These are phyloP conservation scores for Crepidotus variabilis DNA, from an alignment of 768 basidiomycete genomes.

Conservation along the genomic window DNA sequence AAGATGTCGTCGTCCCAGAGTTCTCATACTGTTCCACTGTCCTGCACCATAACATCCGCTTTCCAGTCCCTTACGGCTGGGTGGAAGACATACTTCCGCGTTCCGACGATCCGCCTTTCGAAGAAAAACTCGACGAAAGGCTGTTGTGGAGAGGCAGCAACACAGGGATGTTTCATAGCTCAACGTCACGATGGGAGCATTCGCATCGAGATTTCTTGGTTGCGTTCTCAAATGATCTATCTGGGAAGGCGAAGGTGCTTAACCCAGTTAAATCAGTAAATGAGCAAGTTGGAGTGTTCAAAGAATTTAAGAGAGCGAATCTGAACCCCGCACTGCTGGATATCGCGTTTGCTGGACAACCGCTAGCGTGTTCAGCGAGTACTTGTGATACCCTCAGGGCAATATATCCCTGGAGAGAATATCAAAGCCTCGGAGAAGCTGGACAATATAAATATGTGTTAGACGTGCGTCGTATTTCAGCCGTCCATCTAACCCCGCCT, in stretches of 20 bases:
- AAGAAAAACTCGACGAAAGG: slow-evolving; percentile 56
- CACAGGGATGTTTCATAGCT: slow-evolving; percentile 54
- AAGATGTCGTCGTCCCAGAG: slow-evolving; percentile 39
- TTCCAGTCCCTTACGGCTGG: slow-evolving; percentile 46
- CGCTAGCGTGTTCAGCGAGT: slow-evolving; percentile 36
- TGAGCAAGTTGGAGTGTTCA: slow-evolving; percentile 31
- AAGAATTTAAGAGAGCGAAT: slow-evolving; percentile 28
- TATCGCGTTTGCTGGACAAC: slow-evolving; percentile 48
- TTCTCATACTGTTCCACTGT: slow-evolving; percentile 49
- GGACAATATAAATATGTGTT: slow-evolving; percentile 59
- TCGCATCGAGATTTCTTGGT: slow-evolving; percentile 51
- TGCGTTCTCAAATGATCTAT: slow-evolving; percentile 35
- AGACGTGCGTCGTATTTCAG: slow-evolving; percentile 36
- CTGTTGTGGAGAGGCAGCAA: slow-evolving; percentile 74
- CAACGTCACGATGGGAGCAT: slow-evolving; percentile 39
- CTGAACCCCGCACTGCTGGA: slow-evolving; percentile 59
- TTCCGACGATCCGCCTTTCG: slow-evolving; percentile 58
- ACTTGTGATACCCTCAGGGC: slow-evolving; percentile 40
- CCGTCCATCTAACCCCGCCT: neutral
- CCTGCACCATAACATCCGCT: slow-evolving; percentile 54
- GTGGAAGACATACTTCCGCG: slow-evolving; percentile 35
- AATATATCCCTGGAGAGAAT: slow-evolving; percentile 46
- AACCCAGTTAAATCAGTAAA: slow-evolving; percentile 21
- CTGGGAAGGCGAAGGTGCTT: slow-evolving; percentile 36
- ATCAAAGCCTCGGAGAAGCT: slow-evolving; percentile 43